These are phyloP conservation scores for Penicillium sp. DNA, from an alignment of 2,329 filamentous ascomycete genomes.

Conservation along the genomic window DNA sequence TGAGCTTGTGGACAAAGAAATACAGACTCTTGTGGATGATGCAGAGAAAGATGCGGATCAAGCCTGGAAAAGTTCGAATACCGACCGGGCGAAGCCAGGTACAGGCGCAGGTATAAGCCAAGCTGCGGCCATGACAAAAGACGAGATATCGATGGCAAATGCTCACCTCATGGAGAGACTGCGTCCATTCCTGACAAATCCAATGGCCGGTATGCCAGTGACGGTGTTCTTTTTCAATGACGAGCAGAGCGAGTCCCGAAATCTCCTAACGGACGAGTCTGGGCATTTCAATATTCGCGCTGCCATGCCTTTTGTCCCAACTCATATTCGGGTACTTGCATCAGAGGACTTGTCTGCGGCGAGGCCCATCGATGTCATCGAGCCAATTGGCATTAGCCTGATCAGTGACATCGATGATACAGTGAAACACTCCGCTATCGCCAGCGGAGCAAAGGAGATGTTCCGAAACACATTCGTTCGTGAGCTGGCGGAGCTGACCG, in stretches of 20 bases:
- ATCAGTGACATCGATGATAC: constrained; percentile 99
- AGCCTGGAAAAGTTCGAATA: constrained; percentile 66
- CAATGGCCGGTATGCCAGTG: constrained; percentile 73
- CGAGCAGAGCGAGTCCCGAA: constrained; percentile 76
- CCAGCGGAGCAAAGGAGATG: constrained; percentile 83
- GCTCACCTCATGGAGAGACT: constrained; percentile 84
- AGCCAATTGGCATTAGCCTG: constrained; percentile 78
- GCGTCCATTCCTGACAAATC: constrained; percentile 85
- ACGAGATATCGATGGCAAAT: constrained; percentile 79
- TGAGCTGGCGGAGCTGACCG: constrained; percentile 75
- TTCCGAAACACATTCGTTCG: constrained; percentile 95
- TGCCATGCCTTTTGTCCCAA: constrained; percentile 85
- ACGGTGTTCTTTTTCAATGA: constrained; percentile 97
- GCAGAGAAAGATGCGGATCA: constrained; percentile 72
- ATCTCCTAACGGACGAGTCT: constrained; percentile 80
- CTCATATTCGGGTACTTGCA: constrained; percentile 82
- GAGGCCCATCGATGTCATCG: constrained; percentile 74
- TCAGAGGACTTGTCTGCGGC: constrained; percentile 82
- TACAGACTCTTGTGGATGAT: constrained; percentile 71
- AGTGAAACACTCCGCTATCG: constrained; percentile 91
- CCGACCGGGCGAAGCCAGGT: constrained; percentile 47
- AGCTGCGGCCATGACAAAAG: constrained; percentile 60
- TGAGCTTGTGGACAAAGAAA: constrained; percentile 72
- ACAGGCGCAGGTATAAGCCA: constrained; percentile 33
- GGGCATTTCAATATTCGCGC: constrained; percentile 85